Conservation (phyloP, 1,139 yeast species). For the Arxiozyma telluris region DNA sequence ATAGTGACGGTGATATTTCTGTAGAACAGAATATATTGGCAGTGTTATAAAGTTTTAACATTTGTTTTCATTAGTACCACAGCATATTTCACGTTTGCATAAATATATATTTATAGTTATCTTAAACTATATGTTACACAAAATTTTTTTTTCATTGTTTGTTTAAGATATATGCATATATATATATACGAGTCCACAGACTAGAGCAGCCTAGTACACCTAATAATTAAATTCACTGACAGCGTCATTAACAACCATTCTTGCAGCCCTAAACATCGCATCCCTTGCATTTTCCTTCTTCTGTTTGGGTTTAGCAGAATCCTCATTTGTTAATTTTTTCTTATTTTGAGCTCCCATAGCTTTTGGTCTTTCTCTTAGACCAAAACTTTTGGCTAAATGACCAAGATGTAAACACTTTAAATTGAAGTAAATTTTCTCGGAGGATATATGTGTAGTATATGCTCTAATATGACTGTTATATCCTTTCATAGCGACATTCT, state of each 20-base stretch:
- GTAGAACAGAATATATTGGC: slow-evolving; percentile 22
- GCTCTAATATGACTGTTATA: slow-evolving; percentile 89
- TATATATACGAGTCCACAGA: background rate
- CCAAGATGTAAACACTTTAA: slow-evolving; percentile 81
- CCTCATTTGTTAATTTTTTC: slow-evolving; percentile 24
- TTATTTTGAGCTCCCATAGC: slow-evolving; percentile 41
- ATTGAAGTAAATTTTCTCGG: slow-evolving; percentile 72
- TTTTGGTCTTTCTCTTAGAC: slow-evolving; percentile 89
- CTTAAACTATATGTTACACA: background rate
- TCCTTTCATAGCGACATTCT: slow-evolving; percentile 61
- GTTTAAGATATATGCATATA: background rate
- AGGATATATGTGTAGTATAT: slow-evolving; percentile 85
- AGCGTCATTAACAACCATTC: slow-evolving; percentile 52
- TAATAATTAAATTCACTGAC: slow-evolving; percentile 65
- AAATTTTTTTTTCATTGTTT: too few species aligned
- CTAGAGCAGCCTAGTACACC: background rate
- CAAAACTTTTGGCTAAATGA: slow-evolving; percentile 91
- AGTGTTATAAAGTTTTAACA: slow-evolving; percentile 11
- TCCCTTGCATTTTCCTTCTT: slow-evolving; percentile 54
- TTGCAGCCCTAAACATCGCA: slow-evolving; percentile 73
- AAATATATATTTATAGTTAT: too few species aligned
- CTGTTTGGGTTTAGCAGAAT: slow-evolving; percentile 27
- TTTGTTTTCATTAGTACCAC: background rate
- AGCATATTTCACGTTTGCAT: background rate
- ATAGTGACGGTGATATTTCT: slow-evolving; percentile 12